phyloP scores from a whole-genome alignment of 208 protist genomes.

The Leishmania tropica region DNA sequence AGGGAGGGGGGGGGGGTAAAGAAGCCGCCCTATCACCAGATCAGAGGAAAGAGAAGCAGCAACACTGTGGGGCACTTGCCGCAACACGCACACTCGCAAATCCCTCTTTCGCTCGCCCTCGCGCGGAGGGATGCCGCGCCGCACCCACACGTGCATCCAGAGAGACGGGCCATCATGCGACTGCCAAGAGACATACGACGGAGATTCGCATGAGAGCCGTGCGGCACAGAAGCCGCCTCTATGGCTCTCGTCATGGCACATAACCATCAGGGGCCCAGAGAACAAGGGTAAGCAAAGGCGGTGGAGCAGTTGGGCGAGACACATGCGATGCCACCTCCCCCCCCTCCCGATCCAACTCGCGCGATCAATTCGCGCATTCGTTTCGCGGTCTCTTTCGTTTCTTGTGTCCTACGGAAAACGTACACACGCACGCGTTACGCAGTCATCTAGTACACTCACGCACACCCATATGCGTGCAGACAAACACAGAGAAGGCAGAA shows the following conservation, averaged over 20 bases:
- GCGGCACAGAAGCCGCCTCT: not conserved
- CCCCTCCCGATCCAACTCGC: not conserved
- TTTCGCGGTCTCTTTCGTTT: not conserved
- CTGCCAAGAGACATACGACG: not conserved
- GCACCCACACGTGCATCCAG: not conserved
- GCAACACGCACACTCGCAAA: not conserved
- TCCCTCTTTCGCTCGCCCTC: not conserved
- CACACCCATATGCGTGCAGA: not conserved
- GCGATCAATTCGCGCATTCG: not conserved
- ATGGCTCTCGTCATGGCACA: not conserved
- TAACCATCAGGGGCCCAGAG: no score
- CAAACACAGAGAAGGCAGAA: conserved; percentile 9
- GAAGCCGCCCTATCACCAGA: not conserved
- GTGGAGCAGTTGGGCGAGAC: not conserved
- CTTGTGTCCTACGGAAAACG: not conserved
- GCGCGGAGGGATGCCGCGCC: not conserved
- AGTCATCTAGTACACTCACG: conserved; percentile 2
- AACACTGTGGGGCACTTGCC: not conserved
- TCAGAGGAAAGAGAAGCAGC: not conserved
- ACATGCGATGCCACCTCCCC: not conserved
- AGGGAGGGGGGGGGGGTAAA: not conserved
- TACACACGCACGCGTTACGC: conserved; percentile 2
- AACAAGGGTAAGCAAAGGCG: not conserved
- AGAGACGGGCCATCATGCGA: not conserved
- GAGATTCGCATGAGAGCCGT: not conserved